phyloP scores from a whole-genome alignment of 2,329 filamentous ascomycete genomes.

The Botrytis elliptica region DNA sequence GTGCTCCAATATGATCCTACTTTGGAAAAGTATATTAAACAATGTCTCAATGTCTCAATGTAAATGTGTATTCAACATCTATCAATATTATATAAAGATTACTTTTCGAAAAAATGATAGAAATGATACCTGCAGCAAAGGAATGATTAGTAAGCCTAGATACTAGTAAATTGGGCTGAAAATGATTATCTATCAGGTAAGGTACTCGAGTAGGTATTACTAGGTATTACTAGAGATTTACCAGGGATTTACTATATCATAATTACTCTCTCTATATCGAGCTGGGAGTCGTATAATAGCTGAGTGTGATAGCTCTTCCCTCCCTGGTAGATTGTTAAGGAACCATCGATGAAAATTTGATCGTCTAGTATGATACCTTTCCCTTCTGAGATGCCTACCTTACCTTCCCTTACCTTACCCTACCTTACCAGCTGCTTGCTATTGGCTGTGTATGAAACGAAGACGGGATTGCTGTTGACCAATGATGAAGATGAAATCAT shows the following conservation, averaged over 20 bases:
- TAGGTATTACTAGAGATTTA: not conserved
- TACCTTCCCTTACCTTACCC: not conserved
- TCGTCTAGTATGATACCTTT: not conserved
- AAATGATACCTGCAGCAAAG: not conserved
- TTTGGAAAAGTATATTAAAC: not conserved
- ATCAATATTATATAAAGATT: not conserved
- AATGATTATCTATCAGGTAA: not conserved
- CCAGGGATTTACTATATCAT: not conserved
- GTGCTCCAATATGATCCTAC: not conserved
- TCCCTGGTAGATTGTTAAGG: not conserved
- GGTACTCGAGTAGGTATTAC: not conserved
- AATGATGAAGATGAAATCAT: not conserved
- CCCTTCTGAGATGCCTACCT: not conserved
- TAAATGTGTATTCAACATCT: not conserved
- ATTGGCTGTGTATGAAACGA: not conserved
- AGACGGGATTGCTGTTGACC: not conserved
- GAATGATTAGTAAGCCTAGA: not conserved
- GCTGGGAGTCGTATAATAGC: not conserved
- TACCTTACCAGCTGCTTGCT: not conserved
- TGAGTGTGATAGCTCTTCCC: too few relatives aligned
- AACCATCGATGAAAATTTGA: not conserved
- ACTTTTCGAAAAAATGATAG: not conserved
- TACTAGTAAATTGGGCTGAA: not conserved
- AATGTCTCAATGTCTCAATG: slow-evolving; percentile 8
- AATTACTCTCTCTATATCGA: not conserved